Evolutionary conservation across 2,329 filamentous ascomycete species (phyloP).

Genomic region (Davidsoniella virescens): DNA sequence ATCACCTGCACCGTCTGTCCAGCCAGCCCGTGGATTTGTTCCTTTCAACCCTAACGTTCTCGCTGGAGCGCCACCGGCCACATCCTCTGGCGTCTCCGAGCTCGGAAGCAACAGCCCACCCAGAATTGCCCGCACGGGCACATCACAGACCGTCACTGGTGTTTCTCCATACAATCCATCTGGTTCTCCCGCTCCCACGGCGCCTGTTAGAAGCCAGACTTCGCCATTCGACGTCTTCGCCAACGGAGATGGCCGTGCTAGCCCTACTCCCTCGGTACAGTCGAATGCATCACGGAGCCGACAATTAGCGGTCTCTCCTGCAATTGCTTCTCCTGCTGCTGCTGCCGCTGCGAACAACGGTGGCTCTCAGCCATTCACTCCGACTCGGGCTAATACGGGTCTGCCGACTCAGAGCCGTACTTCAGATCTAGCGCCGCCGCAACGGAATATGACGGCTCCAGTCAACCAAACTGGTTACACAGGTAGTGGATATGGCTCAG

Average conservation of each 20-base stretch:
- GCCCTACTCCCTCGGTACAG: slow-evolving; percentile 19
- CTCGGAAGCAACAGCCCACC: slow-evolving; percentile 19
- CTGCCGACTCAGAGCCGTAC: neutral
- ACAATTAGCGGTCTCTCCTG: neutral
- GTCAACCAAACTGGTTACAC: slow-evolving; percentile 9
- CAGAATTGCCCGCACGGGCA: slow-evolving; percentile 15
- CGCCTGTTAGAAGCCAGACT: slow-evolving; percentile 13
- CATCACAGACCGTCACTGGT: slow-evolving; percentile 1
- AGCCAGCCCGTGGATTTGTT: slow-evolving; percentile 15
- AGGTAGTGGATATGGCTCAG: slow-evolving; percentile 15
- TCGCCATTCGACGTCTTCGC: slow-evolving; percentile 18
- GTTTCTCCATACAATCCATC: too few relatives aligned
- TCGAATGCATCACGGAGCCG: neutral
- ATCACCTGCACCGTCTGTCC: slow-evolving; percentile 15
- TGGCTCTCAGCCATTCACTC: slow-evolving; percentile 8
- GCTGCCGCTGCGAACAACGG: slow-evolving; percentile 1
- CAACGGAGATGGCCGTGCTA: slow-evolving; percentile 20
- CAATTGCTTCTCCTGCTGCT: neutral
- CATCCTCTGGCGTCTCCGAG: slow-evolving; percentile 19
- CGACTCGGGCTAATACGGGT: slow-evolving; percentile 13
- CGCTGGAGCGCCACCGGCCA: neutral
- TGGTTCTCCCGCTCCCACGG: slow-evolving; percentile 8
- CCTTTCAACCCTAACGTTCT: slow-evolving; percentile 8
- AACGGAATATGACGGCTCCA: slow-evolving; percentile 31
- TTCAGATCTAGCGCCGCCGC: slow-evolving; percentile 19